Evolutionary conservation across 2,329 filamentous ascomycete species (phyloP).

Genomic region (Alternaria hordeiaustralica): DNA sequence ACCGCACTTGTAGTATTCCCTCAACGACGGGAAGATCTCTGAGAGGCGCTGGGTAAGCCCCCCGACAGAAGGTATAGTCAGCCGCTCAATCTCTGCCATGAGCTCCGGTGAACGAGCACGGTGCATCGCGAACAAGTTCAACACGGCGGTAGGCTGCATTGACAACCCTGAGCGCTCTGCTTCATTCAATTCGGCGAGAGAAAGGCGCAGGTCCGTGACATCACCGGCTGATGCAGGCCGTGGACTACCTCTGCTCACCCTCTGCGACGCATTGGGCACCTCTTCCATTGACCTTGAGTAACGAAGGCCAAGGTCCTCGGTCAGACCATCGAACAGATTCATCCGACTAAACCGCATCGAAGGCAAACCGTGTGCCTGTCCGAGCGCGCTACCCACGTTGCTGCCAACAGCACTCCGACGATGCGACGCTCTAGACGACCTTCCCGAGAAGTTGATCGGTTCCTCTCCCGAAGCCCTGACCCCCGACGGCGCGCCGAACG

Average conservation of each 20-base stretch:
- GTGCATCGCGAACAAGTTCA: slow-evolving; percentile 20
- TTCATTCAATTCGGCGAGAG: slow-evolving; percentile 54
- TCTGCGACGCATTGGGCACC: slow-evolving; percentile 32
- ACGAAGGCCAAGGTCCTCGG: slow-evolving; percentile 51
- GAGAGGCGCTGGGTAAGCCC: slow-evolving; percentile 55
- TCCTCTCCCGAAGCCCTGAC: slow-evolving; percentile 33
- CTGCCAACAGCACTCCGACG: slow-evolving; percentile 27
- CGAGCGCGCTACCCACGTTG: slow-evolving; percentile 27
- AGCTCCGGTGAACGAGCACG: slow-evolving; percentile 49
- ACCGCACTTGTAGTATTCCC: slow-evolving; percentile 47
- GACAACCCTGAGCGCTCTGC: slow-evolving; percentile 25
- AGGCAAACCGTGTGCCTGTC: slow-evolving; percentile 50
- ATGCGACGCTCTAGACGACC: slow-evolving; percentile 29
- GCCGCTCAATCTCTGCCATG: slow-evolving; percentile 54
- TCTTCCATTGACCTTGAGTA: slow-evolving; percentile 49
- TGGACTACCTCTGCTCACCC: slow-evolving; percentile 40
- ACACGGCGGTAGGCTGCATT: slow-evolving; percentile 14
- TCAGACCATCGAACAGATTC: slow-evolving; percentile 54
- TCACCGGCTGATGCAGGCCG: slow-evolving; percentile 45
- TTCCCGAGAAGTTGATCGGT: slow-evolving; percentile 21
- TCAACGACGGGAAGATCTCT: slow-evolving; percentile 54
- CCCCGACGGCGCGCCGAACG: slow-evolving; percentile 22
- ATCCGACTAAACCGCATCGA: slow-evolving; percentile 57
- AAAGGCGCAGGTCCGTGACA: slow-evolving; percentile 54
- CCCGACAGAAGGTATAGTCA: slow-evolving; percentile 55